phyloP scores from a whole-genome alignment of 805 yeast species.

The Suhomyces emberorum region DNA sequence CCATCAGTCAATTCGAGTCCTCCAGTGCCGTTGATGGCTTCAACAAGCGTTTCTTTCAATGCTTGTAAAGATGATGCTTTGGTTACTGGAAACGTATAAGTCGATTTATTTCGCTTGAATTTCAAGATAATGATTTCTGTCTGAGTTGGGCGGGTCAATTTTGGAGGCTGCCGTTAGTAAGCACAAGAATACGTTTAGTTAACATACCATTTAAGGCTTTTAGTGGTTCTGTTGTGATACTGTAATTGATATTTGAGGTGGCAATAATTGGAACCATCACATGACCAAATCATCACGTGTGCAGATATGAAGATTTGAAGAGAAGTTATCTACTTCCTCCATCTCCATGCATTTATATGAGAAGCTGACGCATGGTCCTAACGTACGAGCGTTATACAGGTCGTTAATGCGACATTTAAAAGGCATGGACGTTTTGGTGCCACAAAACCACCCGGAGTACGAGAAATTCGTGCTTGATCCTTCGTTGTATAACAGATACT shows the following conservation, averaged over 20 bases:
- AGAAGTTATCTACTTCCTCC: too few relatives aligned
- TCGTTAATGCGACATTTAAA: constrained; percentile 3
- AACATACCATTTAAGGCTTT: too few relatives aligned
- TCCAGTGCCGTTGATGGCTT: constrained; percentile 45
- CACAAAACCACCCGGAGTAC: neutral
- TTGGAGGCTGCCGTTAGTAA: constrained; percentile 21
- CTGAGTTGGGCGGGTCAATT: constrained; percentile 8
- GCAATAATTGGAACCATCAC: too few relatives aligned
- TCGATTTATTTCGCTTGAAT: constrained; percentile 30
- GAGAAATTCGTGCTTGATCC: constrained; percentile 2
- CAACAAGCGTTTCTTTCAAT: constrained; percentile 25
- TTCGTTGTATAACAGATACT: constrained; percentile 1
- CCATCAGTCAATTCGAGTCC: constrained; percentile 33
- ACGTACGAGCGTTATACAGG: constrained; percentile 2
- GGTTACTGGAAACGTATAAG: constrained; percentile 29
- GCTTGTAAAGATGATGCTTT: constrained; percentile 15
- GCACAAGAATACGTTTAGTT: too few relatives aligned
- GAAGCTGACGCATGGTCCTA: constrained; percentile 2
- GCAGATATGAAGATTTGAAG: too few relatives aligned
- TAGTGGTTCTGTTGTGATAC: too few relatives aligned
- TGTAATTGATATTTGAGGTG: too few relatives aligned
- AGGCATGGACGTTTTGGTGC: neutral
- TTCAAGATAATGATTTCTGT: constrained; percentile 28
- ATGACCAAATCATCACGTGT: too few relatives aligned
- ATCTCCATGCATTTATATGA: constrained; percentile 1